These are phyloP conservation scores for Warburgia ugandensis DNA, from an alignment of 164 flowering plant genomes.

Conservation along the genomic window DNA sequence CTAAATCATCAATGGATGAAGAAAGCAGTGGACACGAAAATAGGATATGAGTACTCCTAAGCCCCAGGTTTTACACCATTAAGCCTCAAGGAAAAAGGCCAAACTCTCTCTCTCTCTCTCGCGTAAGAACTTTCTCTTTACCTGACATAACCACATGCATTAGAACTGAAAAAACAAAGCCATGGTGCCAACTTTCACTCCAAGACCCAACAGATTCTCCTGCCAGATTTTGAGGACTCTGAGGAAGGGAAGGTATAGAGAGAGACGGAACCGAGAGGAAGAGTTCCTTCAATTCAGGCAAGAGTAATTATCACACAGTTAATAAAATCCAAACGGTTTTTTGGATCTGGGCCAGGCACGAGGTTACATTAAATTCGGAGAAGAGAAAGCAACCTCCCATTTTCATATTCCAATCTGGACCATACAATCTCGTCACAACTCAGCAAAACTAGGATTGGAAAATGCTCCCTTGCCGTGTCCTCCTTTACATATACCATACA, in stretches of 20 bases:
- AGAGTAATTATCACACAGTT: neutral
- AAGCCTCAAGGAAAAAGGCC: neutral
- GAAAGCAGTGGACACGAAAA: neutral
- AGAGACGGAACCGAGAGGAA: neutral
- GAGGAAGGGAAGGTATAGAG: too few relatives aligned
- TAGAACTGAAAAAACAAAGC: neutral
- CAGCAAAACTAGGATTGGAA: too few relatives aligned
- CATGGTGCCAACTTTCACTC: slow-evolving; percentile 7
- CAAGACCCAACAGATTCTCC: slow-evolving; percentile 2
- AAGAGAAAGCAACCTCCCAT: neutral
- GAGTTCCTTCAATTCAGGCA: neutral
- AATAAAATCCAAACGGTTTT: slow-evolving; percentile 5
- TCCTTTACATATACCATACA: too few relatives aligned
- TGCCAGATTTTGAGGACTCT: neutral
- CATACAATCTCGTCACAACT: neutral
- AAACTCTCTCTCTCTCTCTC: slow-evolving; percentile 3
- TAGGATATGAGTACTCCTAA: neutral
- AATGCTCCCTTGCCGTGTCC: too few relatives aligned
- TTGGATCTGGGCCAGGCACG: slow-evolving; percentile 3
- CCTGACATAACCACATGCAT: slow-evolving; percentile 19
- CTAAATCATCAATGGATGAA: neutral
- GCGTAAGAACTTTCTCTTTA: slow-evolving; percentile 6
- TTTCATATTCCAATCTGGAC: neutral
- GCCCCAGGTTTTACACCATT: slow-evolving; percentile 1
- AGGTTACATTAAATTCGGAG: slow-evolving; percentile 4